A percentile compares a stretch with the other conserved stretches of the same genome.
These are phyloP conservation scores for Penicillium canescens DNA, from an alignment of 495 filamentous ascomycete species.

Conservation along the genomic window DNA sequence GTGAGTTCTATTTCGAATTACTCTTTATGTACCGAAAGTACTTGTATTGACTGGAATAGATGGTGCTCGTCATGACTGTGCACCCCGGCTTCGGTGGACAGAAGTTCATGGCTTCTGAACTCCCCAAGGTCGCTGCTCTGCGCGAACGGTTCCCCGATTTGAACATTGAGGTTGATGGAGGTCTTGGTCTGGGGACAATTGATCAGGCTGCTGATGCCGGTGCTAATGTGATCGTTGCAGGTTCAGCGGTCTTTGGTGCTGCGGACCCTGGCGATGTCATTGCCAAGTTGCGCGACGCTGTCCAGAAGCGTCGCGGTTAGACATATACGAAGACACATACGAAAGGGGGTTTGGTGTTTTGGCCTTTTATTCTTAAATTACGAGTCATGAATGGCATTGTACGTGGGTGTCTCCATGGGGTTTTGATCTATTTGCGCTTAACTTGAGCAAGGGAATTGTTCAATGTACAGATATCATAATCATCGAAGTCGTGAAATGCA, in stretches of 20 bases:
- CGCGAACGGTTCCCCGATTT: constrained; percentile 82
- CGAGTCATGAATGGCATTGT: constrained; percentile 27
- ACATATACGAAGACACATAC: constrained; percentile 2
- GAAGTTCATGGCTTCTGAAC: constrained; percentile 93
- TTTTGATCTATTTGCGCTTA: constrained; percentile 2
- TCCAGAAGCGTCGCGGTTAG: constrained; percentile 56
- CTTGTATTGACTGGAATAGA: constrained; percentile 53
- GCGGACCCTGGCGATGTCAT: constrained; percentile 86
- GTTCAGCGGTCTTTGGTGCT: constrained; percentile 95
- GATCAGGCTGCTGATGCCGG: constrained; percentile 94
- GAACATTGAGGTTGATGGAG: constrained; percentile 97
- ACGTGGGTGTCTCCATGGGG: constrained; percentile 6
- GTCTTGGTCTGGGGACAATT: constrained; percentile 82
- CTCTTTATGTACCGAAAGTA: background rate
- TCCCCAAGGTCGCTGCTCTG: constrained; percentile 88
- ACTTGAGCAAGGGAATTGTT: background rate
- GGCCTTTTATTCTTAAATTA: constrained; percentile 14
- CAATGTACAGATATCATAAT: constrained; percentile 7
- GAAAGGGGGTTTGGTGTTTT: constrained; percentile 27
- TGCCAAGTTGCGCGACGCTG: constrained; percentile 70
- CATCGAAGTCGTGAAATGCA: constrained; percentile 7
- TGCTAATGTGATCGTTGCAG: constrained; percentile 97
- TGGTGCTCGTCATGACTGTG: constrained; percentile 98
- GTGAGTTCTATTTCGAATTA: constrained; percentile 52
- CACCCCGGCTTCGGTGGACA: constrained; percentile 97